These are phyloP conservation scores for Malassezia brasiliensis DNA, from an alignment of 1,284 basidiomycete genomes.

Conservation along the genomic window DNA sequence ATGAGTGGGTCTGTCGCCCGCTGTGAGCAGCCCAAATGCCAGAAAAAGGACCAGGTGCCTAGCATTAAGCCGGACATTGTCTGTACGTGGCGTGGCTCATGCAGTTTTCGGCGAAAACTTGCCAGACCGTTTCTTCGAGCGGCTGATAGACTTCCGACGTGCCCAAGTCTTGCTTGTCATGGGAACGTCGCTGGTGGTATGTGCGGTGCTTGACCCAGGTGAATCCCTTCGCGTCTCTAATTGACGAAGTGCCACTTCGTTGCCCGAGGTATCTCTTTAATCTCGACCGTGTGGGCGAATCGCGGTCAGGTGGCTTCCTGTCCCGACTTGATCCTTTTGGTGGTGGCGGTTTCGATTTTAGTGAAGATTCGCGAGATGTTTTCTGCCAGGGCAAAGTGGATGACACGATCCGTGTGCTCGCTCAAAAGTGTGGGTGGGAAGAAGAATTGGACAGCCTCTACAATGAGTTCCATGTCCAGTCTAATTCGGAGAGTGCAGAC, in stretches of 20 bases:
- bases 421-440: slow-evolving; percentile 32
- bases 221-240: slow-evolving; percentile 54
- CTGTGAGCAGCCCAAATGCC: slow-evolving; percentile 26
- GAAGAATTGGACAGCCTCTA: slow-evolving; percentile 13
- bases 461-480: background rate
- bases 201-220: slow-evolving; percentile 32
- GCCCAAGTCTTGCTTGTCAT: slow-evolving; percentile 83
- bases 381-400: slow-evolving; percentile 38
- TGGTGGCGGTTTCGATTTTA: slow-evolving; percentile 43
- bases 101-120: slow-evolving; percentile 43
- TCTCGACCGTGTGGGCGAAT: slow-evolving; percentile 53
- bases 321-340: slow-evolving; percentile 25
- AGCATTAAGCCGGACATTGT: slow-evolving; percentile 48
- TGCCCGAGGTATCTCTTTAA: slow-evolving; percentile 55
- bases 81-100: slow-evolving; percentile 15
- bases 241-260: slow-evolving; percentile 49
- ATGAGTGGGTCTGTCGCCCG: slow-evolving; percentile 29
- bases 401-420: slow-evolving; percentile 25
- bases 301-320: slow-evolving; percentile 31
- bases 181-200: slow-evolving; percentile 69
- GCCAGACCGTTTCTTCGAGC: slow-evolving; percentile 37
- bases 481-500: background rate
- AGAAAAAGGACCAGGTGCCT: slow-evolving; percentile 10
- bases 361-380: slow-evolving; percentile 28
- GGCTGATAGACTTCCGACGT: slow-evolving; percentile 49